phyloP scores from a whole-genome alignment of 1,139 yeast species.

The Hansenula sp. region DNA sequence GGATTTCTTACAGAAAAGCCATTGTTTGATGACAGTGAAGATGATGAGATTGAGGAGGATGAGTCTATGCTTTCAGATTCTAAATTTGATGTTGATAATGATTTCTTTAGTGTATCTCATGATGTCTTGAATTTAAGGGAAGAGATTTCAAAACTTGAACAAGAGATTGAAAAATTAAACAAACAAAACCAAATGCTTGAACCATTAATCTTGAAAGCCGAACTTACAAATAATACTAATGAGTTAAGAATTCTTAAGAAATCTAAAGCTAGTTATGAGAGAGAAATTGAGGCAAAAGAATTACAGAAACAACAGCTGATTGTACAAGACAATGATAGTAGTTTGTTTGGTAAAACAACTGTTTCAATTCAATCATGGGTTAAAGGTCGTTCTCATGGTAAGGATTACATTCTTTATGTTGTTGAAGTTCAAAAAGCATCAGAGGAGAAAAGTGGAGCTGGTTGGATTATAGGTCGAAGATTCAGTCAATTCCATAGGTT shows the following conservation, averaged over 20 bases:
- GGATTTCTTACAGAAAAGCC: conserved; percentile 21
- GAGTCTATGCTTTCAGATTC: conserved; percentile 5
- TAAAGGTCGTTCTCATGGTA: conserved; percentile 49
- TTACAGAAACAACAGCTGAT: conserved; percentile 74
- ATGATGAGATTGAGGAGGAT: conserved; percentile 17
- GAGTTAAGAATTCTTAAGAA: conserved; percentile 66
- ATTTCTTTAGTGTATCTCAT: conserved; percentile 17
- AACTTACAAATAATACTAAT: conserved; percentile 66
- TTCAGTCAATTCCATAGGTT: conserved; percentile 78
- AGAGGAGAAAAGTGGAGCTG: conserved; percentile 45
- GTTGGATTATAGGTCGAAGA: conserved; percentile 88
- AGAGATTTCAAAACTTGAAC: conserved; percentile 52
- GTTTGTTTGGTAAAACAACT: conserved; percentile 66
- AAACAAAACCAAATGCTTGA: conserved; percentile 62
- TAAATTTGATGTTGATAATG: conserved; percentile 12
- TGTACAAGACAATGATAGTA: conserved; percentile 79
- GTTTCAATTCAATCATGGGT: conserved; percentile 66
- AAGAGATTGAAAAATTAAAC: conserved; percentile 56
- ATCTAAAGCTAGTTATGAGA: conserved; percentile 58
- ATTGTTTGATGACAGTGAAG: conserved; percentile 19
- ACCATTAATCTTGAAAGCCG: conserved; percentile 74
- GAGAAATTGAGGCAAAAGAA: conserved; percentile 70
- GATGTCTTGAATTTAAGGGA: conserved; percentile 51
- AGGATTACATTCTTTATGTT: conserved; percentile 64
- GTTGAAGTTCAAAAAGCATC: conserved; percentile 65